Base-by-base conservation (phyloP, 1,284 basidiomycete species). In the Sporisorium sorghi region DNA sequence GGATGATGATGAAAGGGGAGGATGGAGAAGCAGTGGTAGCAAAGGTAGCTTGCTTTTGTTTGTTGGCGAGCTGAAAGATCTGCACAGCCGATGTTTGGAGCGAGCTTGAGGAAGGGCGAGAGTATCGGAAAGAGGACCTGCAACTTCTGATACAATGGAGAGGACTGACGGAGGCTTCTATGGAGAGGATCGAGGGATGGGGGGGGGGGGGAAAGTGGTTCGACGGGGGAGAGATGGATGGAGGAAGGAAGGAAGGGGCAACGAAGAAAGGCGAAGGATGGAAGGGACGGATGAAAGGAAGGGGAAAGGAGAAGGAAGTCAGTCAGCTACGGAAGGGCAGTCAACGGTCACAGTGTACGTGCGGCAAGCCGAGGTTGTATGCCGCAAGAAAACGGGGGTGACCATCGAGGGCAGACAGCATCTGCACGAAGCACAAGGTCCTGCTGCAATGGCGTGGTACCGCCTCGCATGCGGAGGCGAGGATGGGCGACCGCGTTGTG, bases 121-220 rank as follows among this genome's bases (percentile, higher is more conserved):
- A 53, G 62, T 71, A 61, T 65, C 68, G 24, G 44, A 63, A n/a
- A 67, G 64, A 58, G 61, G 70, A 73, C 70, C 64, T 60, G 70
- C 64, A 63, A 73, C 60, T 63, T 56, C n/a, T 52, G 70, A 62
- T 52, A 63, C 59, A 26, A 30, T 42, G 58, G 23, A 21, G 32
- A 28, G 12, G 26, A 43, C 35, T 37, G 17, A 8, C 35, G 35
- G 9, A 23, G 39, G 21, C 37, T 40, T 47, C 51, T 54, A 60
- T 60, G 32, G 32, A 37, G 37, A 33, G 40, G 23, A 51, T 26
- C 49, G 48, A 35, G 24, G 30, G 21, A 24, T 24, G 40, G 14
- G 15, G 24, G 53, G 48, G 42, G 40, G 14, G 15, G 24, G 53
- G 48, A 37, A 52, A 55, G 42, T 35, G 50, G 50, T 58, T 70